A percentile compares a stretch with the other conserved stretches of the same genome.
Evolutionary conservation across 257 asterid genomes (phyloP).

Genomic region (Solanum gracilifrons): DNA sequence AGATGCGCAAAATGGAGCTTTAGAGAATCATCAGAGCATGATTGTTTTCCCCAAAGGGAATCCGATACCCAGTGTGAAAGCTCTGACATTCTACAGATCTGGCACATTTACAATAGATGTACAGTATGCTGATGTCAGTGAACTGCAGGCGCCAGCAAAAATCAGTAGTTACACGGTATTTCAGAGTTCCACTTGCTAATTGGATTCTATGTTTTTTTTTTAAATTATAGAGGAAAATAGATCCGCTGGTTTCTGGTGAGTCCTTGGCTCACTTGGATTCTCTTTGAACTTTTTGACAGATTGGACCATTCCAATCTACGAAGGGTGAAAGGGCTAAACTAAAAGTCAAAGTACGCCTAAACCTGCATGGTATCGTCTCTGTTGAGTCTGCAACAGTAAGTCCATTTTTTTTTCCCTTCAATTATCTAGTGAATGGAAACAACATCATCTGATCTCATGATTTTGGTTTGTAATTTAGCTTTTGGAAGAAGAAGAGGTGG

Average conservation of each 20-base stretch:
- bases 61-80: constrained; percentile 83
- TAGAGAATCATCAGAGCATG: constrained; percentile 61
- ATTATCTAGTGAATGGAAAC: neutral
- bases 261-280: neutral
- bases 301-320: constrained; percentile 75
- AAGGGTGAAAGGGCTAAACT: constrained; percentile 58
- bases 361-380: constrained; percentile 76
- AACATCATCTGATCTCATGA: neutral
- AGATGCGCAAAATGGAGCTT: constrained; percentile 48
- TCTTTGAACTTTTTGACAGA: constrained; percentile 18
- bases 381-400: constrained; percentile 76
- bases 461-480: constrained; percentile 31
- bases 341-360: constrained; percentile 71
- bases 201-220: neutral
- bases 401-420: neutral
- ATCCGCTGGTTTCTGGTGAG: neutral
- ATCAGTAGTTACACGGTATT: constrained; percentile 85
- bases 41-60: constrained; percentile 84
- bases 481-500: constrained; percentile 81
- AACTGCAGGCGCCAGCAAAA: constrained; percentile 62
- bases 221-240: neutral
- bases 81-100: constrained; percentile 74
- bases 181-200: neutral
- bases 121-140: constrained; percentile 66
- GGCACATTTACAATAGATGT: constrained; percentile 61